Conservation (phyloP, 75 land plant species). For the Adiantum capillusveneris region DNA sequence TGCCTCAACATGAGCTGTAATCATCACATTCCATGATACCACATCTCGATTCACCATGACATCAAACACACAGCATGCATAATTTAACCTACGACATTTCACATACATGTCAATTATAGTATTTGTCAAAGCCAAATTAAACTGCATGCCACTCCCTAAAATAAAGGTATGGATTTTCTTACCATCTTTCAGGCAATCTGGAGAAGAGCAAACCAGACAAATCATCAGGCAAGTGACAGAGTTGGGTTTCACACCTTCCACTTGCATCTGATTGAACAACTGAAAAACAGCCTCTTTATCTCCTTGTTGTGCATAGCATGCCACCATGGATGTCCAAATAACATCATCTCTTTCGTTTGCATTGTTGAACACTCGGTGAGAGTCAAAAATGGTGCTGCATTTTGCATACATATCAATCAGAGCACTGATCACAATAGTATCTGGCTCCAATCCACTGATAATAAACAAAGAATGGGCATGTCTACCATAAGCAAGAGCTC, state of each 20-base stretch:
- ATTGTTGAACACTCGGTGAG: constrained; percentile 20
- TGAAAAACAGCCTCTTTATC: constrained; percentile 1
- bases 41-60: constrained; percentile 29
- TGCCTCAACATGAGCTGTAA: constrained; percentile 24
- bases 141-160: constrained; percentile 17
- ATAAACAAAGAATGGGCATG: constrained; percentile 13
- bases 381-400: constrained; percentile 7
- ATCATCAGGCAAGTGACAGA: constrained; percentile 14
- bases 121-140: constrained; percentile 36
- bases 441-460: constrained; percentile 10
- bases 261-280: constrained; percentile 14
- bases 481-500: constrained; percentile 10
- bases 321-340: constrained; percentile 34
- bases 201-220: constrained; percentile 37
- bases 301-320: constrained; percentile 20
- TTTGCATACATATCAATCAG: constrained; percentile 19
- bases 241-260: constrained; percentile 14
- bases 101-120: constrained; percentile 45
- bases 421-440: constrained; percentile 6
- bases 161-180: constrained; percentile 37
- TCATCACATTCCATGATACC: constrained; percentile 63
- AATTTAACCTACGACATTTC: constrained; percentile 25
- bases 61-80: constrained; percentile 29
- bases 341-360: constrained; percentile 20
- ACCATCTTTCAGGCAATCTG: constrained; percentile 15